Conservation (phyloP, 768 basidiomycete genomes). For the Serendipita sp. region DNA sequence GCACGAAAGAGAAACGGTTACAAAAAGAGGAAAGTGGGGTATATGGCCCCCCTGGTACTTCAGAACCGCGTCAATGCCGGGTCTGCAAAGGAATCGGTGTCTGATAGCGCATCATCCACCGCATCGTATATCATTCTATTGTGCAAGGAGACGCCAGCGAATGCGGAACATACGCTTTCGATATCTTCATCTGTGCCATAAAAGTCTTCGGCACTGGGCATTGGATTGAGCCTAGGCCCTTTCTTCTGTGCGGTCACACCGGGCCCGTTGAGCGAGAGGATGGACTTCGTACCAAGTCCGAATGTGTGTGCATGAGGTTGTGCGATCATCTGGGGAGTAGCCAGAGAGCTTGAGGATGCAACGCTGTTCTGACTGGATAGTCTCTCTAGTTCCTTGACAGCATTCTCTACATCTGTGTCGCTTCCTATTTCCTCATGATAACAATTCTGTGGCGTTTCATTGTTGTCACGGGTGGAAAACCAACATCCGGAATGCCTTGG, state of each 20-base stretch:
- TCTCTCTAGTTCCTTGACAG: background rate
- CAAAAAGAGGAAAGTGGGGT: too few species aligned
- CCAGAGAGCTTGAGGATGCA: background rate
- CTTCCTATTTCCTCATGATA: background rate
- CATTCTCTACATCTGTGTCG: background rate
- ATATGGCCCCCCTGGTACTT: too few species aligned
- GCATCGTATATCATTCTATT: background rate
- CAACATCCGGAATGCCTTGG: background rate
- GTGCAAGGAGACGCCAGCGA: background rate
- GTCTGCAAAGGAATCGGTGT: slow-evolving; percentile 3
- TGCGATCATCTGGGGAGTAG: background rate
- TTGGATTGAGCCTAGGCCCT: background rate
- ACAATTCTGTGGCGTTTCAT: background rate
- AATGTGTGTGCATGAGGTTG: background rate
- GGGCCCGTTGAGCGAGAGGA: background rate
- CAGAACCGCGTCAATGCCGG: background rate
- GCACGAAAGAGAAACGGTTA: too few species aligned
- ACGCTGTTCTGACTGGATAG: background rate
- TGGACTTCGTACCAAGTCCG: background rate
- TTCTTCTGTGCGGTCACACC: background rate
- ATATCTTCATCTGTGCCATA: background rate
- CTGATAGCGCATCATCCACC: background rate
- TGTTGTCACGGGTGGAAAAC: background rate
- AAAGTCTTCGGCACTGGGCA: background rate
- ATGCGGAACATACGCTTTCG: slow-evolving; percentile 1